phyloP scores from a whole-genome alignment of 2,329 filamentous ascomycete genomes.

The Colletotrichum sp. region DNA sequence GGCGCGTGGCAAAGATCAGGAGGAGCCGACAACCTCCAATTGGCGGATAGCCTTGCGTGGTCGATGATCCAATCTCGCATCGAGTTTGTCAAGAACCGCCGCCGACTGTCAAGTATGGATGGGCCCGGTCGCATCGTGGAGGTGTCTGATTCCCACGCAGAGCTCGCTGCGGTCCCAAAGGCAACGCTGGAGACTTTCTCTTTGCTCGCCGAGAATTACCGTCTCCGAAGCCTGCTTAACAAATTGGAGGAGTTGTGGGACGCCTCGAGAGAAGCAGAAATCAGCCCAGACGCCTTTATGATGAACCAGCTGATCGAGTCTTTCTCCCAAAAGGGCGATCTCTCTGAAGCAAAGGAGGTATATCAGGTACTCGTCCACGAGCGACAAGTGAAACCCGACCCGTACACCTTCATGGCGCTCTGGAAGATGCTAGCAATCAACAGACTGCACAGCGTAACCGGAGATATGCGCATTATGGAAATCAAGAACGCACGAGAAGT shows the following conservation, averaged over 20 bases:
- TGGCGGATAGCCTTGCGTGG: constrained; percentile 75
- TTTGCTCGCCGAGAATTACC: constrained; percentile 75
- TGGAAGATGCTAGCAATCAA: constrained; percentile 66
- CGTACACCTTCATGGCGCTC: constrained; percentile 71
- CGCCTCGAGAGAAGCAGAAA: constrained; percentile 66
- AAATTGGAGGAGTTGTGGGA: constrained; percentile 66
- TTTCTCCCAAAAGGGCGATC: constrained; percentile 64
- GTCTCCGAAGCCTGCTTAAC: constrained; percentile 61
- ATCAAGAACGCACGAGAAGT: constrained; percentile 41
- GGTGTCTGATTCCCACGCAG: neutral
- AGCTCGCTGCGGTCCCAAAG: constrained; percentile 44
- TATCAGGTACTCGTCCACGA: constrained; percentile 59
- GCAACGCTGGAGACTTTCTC: constrained; percentile 82
- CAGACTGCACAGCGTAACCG: constrained; percentile 42
- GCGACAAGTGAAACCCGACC: constrained; percentile 61
- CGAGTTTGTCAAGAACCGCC: constrained; percentile 60
- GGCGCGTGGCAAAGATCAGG: constrained; percentile 76
- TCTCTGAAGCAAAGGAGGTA: constrained; percentile 57
- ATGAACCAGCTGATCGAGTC: constrained; percentile 80
- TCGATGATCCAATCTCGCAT: constrained; percentile 76
- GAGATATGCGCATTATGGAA: constrained; percentile 33
- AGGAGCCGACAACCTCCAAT: constrained; percentile 55
- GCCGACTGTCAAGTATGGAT: constrained; percentile 31
- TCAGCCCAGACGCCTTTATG: constrained; percentile 74
- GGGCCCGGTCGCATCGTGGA: constrained; percentile 30